Percentiles rank a stretch among this genome's conserved stretches.
Evolutionary conservation across 2,329 filamentous ascomycete species (phyloP).

Genomic region (Monilinia laxa): DNA sequence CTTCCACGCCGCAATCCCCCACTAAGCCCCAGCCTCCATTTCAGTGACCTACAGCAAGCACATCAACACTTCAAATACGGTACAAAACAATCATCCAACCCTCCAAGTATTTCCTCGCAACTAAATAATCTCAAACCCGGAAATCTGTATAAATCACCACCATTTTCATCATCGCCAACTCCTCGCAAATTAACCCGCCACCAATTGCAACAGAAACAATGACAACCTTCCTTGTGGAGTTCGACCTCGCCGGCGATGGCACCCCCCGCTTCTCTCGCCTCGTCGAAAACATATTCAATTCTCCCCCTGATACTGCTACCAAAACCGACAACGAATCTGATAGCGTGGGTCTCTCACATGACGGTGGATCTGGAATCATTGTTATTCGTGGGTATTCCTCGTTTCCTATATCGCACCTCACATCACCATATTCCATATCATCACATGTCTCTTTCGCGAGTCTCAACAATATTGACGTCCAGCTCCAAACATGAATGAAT

Average conservation of each 20-base stretch:
- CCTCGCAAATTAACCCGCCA: background rate
- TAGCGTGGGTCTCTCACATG: background rate
- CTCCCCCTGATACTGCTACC: background rate
- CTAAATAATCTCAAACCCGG: no score
- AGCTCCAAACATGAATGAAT: background rate
- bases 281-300: background rate
- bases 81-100: background rate
- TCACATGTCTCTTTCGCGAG: background rate
- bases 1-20: background rate
- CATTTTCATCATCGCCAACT: background rate
- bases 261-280: background rate
- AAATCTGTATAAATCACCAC: no score
- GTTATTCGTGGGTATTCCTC: background rate
- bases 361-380: background rate
- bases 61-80: background rate
- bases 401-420: no score
- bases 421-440: no score
- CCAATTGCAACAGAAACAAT: background rate
- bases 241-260: background rate
- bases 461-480: no score
- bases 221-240: background rate
- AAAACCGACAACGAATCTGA: background rate
- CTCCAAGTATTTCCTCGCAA: no score
- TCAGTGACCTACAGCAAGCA: background rate
- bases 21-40: background rate